These are phyloP conservation scores for Piedraia hortae DNA, from an alignment of 2,329 filamentous ascomycete species.

Conservation along the genomic window DNA sequence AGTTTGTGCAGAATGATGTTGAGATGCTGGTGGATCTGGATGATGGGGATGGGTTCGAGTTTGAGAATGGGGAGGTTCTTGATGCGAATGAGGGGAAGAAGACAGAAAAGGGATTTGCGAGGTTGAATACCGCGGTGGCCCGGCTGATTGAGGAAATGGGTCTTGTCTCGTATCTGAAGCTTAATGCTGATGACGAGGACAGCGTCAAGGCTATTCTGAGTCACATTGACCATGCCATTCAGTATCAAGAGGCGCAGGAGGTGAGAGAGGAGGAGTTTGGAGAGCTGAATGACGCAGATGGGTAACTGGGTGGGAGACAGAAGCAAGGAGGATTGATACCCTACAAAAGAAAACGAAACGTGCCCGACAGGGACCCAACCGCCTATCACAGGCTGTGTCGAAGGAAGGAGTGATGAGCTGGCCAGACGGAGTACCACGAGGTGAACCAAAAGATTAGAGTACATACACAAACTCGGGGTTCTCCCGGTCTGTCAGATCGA, in stretches of 20 bases:
- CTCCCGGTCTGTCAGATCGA: slow-evolving; percentile 37
- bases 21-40: slow-evolving; percentile 59
- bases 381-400: too few relatives aligned
- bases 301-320: too few relatives aligned
- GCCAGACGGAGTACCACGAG: too few relatives aligned
- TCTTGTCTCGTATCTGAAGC: slow-evolving; percentile 83
- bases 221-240: slow-evolving; percentile 83
- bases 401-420: too few relatives aligned
- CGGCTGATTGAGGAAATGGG: slow-evolving; percentile 88
- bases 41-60: slow-evolving; percentile 16
- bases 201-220: slow-evolving; percentile 64
- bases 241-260: slow-evolving; percentile 81
- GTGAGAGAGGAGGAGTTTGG: too few relatives aligned
- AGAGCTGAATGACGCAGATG: too few relatives aligned
- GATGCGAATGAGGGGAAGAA: slow-evolving; percentile 39
- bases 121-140: slow-evolving; percentile 66
- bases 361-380: too few relatives aligned
- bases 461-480: slow-evolving; percentile 33
- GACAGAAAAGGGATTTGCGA: slow-evolving; percentile 61
- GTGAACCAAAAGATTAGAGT: slow-evolving; percentile 1
- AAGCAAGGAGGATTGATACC: too few relatives aligned
- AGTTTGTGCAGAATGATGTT: slow-evolving; percentile 69
- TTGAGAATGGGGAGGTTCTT: slow-evolving; percentile 17
- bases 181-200: slow-evolving; percentile 76
- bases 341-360: too few relatives aligned